These are phyloP conservation scores for Agaricus sinodeliciosus DNA, from an alignment of 768 basidiomycete genomes.

Conservation along the genomic window DNA sequence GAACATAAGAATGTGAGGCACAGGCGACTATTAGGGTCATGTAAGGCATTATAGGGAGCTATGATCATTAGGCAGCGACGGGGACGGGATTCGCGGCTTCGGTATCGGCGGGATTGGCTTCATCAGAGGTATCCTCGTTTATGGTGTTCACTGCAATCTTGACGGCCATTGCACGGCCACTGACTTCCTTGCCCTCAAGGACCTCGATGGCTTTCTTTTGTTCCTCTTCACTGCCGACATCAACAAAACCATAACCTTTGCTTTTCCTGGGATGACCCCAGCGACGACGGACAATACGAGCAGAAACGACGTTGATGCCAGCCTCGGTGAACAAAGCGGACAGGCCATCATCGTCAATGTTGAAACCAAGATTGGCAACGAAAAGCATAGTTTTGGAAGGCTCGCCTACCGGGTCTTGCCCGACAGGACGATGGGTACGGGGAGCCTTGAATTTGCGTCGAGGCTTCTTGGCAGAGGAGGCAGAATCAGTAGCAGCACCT, in stretches of 20 bases:
- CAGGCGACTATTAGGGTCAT: conserved; percentile 17
- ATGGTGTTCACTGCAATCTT: conserved; percentile 91
- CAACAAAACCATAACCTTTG: conserved; percentile 98
- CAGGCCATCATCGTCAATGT: conserved; percentile 80
- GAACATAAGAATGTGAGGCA: conserved; percentile 15
- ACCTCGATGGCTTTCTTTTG: conserved; percentile 88
- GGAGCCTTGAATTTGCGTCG: conserved; percentile 55
- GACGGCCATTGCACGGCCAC: conserved; percentile 81
- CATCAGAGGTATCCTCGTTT: conserved; percentile 48
- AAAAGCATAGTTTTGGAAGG: conserved; percentile 88
- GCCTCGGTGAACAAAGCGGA: conserved; percentile 79
- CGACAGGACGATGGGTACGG: conserved; percentile 61
- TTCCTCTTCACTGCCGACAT: conserved; percentile 82
- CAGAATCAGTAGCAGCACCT: conserved; percentile 30
- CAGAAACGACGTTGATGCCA: conserved; percentile 74
- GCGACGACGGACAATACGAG: conserved; percentile 83
- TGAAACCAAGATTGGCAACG: conserved; percentile 97
- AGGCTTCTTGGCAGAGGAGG: conserved; percentile 37
- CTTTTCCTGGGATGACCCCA: conserved; percentile 82
- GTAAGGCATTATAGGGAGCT: conserved; percentile 14
- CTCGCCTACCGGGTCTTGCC: conserved; percentile 82
- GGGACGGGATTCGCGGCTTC: conserved; percentile 20
- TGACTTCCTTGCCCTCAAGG: conserved; percentile 83
- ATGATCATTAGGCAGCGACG: conserved; percentile 23
- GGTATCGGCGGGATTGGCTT: conserved; percentile 24